phyloP scores from a whole-genome alignment of 352 stramenopile species.

The Phytophthora podocarpi region DNA sequence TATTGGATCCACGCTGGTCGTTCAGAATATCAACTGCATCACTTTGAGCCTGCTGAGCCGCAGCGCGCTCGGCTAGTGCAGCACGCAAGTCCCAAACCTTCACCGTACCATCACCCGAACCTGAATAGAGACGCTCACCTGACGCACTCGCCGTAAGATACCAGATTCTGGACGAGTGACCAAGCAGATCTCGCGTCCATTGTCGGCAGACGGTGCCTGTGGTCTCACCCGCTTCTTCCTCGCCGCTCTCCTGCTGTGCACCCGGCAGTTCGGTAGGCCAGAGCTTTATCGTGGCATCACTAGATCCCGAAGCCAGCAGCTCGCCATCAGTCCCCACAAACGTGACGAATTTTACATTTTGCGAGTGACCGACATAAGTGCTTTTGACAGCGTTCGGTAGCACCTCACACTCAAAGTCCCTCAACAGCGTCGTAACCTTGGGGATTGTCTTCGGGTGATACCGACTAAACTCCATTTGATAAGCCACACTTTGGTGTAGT shows the following conservation, averaged over 20 bases:
- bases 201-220: conserved; percentile 57
- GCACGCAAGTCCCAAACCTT: conserved; percentile 88
- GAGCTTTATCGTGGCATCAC: conserved; percentile 86
- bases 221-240: conserved; percentile 24
- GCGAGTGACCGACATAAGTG: conserved; percentile 83
- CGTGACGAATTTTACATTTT: conserved; percentile 90
- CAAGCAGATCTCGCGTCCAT: conserved; percentile 67
- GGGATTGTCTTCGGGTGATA: conserved; percentile 88
- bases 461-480: conserved; percentile 91
- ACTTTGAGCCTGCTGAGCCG: conserved; percentile 40
- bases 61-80: conserved; percentile 46
- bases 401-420: conserved; percentile 89
- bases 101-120: conserved; percentile 82
- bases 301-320: conserved; percentile 84
- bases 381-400: conserved; percentile 86
- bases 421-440: conserved; percentile 82
- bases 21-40: conserved; percentile 42
- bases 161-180: conserved; percentile 87
- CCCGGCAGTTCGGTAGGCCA: conserved; percentile 74
- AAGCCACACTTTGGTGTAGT: conserved; percentile 85
- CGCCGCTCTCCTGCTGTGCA: conserved; percentile 24
- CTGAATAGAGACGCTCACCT: conserved; percentile 75
- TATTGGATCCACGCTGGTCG: conserved; percentile 31
- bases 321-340: conserved; percentile 87
- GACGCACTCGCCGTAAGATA: conserved; percentile 71